phyloP scores from a whole-genome alignment of 345 rosid genomes.

The Limnanthes douglasii region DNA sequence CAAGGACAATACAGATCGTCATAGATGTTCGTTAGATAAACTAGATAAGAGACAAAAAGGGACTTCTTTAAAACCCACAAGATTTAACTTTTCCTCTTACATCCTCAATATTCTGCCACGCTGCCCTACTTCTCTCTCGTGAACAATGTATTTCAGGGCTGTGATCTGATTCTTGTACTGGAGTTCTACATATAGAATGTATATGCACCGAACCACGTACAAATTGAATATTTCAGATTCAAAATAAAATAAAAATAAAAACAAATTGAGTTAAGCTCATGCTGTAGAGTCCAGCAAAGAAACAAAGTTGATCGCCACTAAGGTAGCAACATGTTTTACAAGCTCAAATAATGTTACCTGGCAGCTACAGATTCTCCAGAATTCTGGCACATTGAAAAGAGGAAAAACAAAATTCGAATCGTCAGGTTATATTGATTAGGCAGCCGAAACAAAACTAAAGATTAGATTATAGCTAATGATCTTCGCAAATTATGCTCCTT shows the following conservation, averaged over 20 bases:
- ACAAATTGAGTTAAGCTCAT: not conserved
- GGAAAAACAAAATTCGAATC: not conserved
- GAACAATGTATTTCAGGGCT: slow-evolving; percentile 74
- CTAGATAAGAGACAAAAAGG: not conserved
- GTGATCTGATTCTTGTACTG: slow-evolving; percentile 14
- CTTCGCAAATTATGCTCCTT: not conserved
- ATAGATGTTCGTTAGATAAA: not conserved
- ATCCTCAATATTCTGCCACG: slow-evolving; percentile 70
- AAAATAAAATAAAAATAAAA: slow-evolving; percentile 1
- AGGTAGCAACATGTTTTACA: not conserved
- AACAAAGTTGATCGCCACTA: not conserved
- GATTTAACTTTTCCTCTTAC: slow-evolving; percentile 14
- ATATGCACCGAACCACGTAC: not conserved
- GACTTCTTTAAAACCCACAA: not conserved
- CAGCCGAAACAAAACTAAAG: not conserved
- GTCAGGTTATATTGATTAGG: not conserved
- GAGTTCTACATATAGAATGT: slow-evolving; percentile 17
- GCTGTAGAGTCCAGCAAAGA: not conserved
- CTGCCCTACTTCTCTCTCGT: slow-evolving; percentile 77
- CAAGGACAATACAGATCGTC: slow-evolving; percentile 1
- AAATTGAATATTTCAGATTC: not conserved
- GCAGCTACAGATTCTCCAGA: slow-evolving; percentile 17
- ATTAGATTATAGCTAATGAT: not conserved
- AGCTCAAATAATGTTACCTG: slow-evolving; percentile 19
- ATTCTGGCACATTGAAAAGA: slow-evolving; percentile 12